A percentile compares a stretch with the other conserved stretches of the same genome.
These are phyloP conservation scores for Boletus tomentosulus DNA, from an alignment of 768 basidiomycete genomes.

Conservation along the genomic window DNA sequence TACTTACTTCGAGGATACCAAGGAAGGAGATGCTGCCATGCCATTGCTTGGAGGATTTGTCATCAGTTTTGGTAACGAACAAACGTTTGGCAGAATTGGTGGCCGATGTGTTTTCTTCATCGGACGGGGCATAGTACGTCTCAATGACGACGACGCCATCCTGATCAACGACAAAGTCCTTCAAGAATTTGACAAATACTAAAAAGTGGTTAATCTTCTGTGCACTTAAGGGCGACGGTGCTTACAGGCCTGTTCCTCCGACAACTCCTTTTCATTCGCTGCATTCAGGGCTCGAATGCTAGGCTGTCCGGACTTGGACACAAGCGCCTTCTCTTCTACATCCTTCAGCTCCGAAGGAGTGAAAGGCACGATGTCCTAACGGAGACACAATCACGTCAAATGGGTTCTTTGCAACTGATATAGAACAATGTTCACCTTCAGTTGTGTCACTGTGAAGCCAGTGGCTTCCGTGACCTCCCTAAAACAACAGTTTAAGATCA, in stretches of 20 bases:
- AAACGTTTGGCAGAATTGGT: background rate
- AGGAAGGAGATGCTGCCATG: background rate
- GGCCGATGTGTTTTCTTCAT: background rate
- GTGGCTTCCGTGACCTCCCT: background rate
- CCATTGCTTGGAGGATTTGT: background rate
- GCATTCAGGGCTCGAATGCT: background rate
- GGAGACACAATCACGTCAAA: background rate
- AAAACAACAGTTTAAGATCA: no score
- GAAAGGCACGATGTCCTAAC: background rate
- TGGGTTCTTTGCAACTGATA: background rate
- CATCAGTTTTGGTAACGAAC: background rate
- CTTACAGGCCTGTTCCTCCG: background rate
- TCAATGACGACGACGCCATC: background rate
- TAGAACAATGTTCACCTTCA: background rate
- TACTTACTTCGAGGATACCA: background rate
- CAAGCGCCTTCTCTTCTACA: background rate
- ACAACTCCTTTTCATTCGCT: background rate
- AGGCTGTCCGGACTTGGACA: background rate
- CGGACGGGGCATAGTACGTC: background rate
- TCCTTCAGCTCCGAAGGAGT: background rate
- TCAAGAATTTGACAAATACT: conserved; percentile 1
- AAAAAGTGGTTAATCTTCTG: background rate
- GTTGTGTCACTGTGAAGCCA: background rate
- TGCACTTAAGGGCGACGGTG: background rate
- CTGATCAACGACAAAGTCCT: background rate